Base-by-base conservation (phyloP, 768 basidiomycete genomes). In the Basidioascus undulatus region DNA sequence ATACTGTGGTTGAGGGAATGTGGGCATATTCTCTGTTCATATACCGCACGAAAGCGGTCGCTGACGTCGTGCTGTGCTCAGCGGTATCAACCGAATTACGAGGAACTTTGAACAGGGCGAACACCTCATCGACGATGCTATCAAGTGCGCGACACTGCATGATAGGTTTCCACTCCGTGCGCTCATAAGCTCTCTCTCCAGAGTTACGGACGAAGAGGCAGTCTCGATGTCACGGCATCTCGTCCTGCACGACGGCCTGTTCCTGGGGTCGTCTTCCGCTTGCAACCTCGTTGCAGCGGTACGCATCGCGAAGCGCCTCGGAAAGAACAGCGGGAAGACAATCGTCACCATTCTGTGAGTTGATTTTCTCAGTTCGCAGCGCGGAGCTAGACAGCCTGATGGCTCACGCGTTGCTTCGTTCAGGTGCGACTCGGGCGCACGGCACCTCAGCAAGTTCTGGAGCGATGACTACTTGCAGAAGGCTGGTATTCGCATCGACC, bases 1-100 rank as follows among this genome's bases (percentile, higher is more conserved):
- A 96, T 52, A 89, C 86, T 1, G 72, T 92, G 15, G 83, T 92
- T n/a, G 81, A 83, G 59, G 80, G 81, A 44, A 82, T 84, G 76
- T 78, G 19, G 41, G 63, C 57, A 5, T 9, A 49, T 32, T 59
- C 56, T 15, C 12, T 13, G 5, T 25, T 27, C 6, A 32, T 12
- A 13, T 8, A 20, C 27, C 2, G 1, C 18, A 13, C 28, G 5
- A 15, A 15, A 5, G 10, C 32, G 8, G 9, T 18, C 19, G 12
- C 6, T 30, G 7, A 18, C n/a, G 6, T 35, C 11, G 7, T 5
- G 19, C 12, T 18, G 12, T 31, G 16, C 20, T 16, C 42, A 89
- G 86, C 34, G 87, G 86, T 13, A 80, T 94, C 61, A 96, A 96
- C 58, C 65, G 92, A 41, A 57, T 89, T 47, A 94, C 87, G 7